phyloP scores from a whole-genome alignment of 805 yeast species.

The Zygotorulaspora sp. region DNA sequence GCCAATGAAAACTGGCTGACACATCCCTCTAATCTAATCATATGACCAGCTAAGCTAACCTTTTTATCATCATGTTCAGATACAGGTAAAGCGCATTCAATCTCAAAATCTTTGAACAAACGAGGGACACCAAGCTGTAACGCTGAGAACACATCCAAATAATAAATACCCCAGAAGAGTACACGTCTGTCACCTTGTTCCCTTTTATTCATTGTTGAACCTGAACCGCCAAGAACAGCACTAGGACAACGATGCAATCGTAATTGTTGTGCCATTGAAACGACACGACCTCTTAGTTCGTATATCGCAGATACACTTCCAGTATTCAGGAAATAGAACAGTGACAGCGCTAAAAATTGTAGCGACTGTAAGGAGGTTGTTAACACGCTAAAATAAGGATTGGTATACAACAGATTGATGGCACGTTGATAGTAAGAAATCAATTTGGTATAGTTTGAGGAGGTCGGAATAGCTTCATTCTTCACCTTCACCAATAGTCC shows the following conservation, averaged over 20 bases:
- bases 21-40: slow-evolving; percentile 60
- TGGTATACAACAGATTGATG: slow-evolving; percentile 57
- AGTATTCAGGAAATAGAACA: slow-evolving; percentile 63
- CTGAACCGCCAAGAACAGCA: slow-evolving; percentile 65
- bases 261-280: slow-evolving; percentile 80
- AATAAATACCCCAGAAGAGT: slow-evolving; percentile 78
- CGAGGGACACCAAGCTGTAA: slow-evolving; percentile 80
- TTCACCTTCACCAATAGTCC: slow-evolving; percentile 29
- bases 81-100: slow-evolving; percentile 82
- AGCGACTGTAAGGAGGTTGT: slow-evolving; percentile 62
- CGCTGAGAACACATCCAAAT: slow-evolving; percentile 70
- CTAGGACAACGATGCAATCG: slow-evolving; percentile 84
- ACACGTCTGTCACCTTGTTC: slow-evolving; percentile 82
- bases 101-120: slow-evolving; percentile 70
- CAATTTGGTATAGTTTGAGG: slow-evolving; percentile 12
- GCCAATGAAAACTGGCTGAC: slow-evolving; percentile 60
- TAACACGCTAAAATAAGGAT: slow-evolving; percentile 52
- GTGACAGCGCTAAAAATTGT: slow-evolving; percentile 63
- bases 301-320: slow-evolving; percentile 75
- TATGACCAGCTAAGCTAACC: slow-evolving; percentile 43
- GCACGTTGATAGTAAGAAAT: slow-evolving; percentile 50
- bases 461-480: slow-evolving; percentile 11
- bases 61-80: slow-evolving; percentile 52
- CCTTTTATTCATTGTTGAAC: slow-evolving; percentile 57
- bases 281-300: slow-evolving; percentile 67